Conservation (phyloP, 805 yeast species). For the Novakomyces olei region DNA sequence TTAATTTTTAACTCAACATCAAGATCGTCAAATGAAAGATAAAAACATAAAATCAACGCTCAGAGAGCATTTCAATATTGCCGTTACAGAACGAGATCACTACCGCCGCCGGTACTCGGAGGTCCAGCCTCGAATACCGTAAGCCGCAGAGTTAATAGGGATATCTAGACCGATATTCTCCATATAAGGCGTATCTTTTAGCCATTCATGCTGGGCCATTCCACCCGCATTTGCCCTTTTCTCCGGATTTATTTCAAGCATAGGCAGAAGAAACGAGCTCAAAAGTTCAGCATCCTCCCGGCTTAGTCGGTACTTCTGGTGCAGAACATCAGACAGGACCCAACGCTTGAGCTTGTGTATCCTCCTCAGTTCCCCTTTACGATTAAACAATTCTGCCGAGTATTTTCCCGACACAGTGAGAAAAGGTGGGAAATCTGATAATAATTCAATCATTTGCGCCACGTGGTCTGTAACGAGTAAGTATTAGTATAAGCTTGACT, state of each 20-base stretch:
- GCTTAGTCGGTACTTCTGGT: conserved; percentile 63
- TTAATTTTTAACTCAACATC: no score
- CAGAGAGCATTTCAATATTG: no score
- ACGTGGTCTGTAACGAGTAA: no score
- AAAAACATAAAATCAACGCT: no score
- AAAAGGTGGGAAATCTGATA: conserved; percentile 44
- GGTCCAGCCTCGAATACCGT: no score
- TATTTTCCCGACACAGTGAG: conserved; percentile 38
- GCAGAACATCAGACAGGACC: conserved; percentile 61
- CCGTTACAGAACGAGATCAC: no score
- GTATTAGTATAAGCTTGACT: no score
- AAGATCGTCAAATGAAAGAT: no score
- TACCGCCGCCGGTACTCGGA: no score
- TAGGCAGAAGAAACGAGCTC: conserved; percentile 58
- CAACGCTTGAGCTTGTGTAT: conserved; percentile 72
- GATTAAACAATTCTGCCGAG: conserved; percentile 40
- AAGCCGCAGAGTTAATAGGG: no score
- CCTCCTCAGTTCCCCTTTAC: conserved; percentile 46
- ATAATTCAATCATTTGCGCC: conserved; percentile 76
- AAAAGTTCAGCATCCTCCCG: conserved; percentile 48
- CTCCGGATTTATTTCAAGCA: conserved; percentile 62
- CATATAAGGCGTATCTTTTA: no score
- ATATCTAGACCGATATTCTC: no score
- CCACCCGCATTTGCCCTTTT: conserved; percentile 90
- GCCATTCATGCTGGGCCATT: conserved; percentile 71